phyloP scores from a whole-genome alignment of 495 filamentous ascomycete genomes.

The Cercophora newfieldiana region DNA sequence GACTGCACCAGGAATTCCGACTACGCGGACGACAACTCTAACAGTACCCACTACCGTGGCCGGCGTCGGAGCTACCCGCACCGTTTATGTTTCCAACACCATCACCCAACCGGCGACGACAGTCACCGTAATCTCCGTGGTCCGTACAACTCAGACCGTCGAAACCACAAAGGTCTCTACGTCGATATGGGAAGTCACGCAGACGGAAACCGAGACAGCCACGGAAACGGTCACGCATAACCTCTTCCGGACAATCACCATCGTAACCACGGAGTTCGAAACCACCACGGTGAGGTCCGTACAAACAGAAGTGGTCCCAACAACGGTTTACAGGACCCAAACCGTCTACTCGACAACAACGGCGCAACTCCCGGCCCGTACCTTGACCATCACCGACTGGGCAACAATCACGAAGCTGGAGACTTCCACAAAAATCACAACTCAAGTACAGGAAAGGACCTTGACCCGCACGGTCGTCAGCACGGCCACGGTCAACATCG shows the following conservation, averaged over 20 bases:
- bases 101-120: neutral
- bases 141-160: constrained; percentile 10
- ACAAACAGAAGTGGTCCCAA: neutral
- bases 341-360: constrained; percentile 3
- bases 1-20: neutral
- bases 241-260: constrained; percentile 15
- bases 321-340: constrained; percentile 6
- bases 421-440: neutral
- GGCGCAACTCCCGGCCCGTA: neutral
- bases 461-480: neutral
- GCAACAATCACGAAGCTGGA: constrained; percentile 1
- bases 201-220: constrained; percentile 2
- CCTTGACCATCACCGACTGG: constrained; percentile 3
- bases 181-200: constrained; percentile 6
- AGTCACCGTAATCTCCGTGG: constrained; percentile 7
- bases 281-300: neutral
- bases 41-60: neutral
- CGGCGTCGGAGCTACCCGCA: neutral
- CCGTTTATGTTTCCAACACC: neutral
- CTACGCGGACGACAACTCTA: neutral
- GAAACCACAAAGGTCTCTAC: neutral
- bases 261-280: neutral
- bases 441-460: neutral
- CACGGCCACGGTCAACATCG: neutral
- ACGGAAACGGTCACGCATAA: constrained; percentile 10